Conservation (phyloP, 192 early-diverging fungal species). For the Phycomyces blakesleeanus region DNA sequence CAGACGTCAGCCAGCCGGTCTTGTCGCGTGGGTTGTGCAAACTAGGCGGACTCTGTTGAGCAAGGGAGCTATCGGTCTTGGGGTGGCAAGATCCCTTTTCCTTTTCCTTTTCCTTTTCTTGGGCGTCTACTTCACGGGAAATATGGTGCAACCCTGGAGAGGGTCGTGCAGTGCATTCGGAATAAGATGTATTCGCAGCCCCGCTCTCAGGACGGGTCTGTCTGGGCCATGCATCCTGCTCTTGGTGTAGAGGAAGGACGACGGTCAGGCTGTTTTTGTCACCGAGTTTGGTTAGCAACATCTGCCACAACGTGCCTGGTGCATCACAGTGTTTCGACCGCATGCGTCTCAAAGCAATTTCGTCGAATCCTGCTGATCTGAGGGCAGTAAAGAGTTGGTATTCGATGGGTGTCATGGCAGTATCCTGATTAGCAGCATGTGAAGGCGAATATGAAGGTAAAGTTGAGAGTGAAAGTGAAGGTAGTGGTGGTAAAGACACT, state of each 20-base stretch:
- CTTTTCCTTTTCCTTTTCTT: no score
- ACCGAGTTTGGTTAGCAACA: constrained; percentile 45
- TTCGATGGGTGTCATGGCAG: constrained; percentile 7
- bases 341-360: constrained; percentile 49
- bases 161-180: no score
- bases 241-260: background rate
- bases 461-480: background rate
- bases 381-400: constrained; percentile 7
- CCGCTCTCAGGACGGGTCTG: no score
- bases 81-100: background rate
- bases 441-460: no score
- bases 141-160: no score
- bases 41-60: background rate
- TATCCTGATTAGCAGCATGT: background rate
- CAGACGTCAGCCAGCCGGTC: constrained; percentile 20
- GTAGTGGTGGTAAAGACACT: background rate
- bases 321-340: constrained; percentile 51
- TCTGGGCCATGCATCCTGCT: no score
- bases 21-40: constrained; percentile 10
- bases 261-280: background rate
- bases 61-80: background rate
- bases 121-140: no score
- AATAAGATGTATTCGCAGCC: no score
- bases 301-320: constrained; percentile 61
- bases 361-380: constrained; percentile 52